phyloP scores from a whole-genome alignment of 768 basidiomycete genomes.

The Tephrocybe sp. region DNA sequence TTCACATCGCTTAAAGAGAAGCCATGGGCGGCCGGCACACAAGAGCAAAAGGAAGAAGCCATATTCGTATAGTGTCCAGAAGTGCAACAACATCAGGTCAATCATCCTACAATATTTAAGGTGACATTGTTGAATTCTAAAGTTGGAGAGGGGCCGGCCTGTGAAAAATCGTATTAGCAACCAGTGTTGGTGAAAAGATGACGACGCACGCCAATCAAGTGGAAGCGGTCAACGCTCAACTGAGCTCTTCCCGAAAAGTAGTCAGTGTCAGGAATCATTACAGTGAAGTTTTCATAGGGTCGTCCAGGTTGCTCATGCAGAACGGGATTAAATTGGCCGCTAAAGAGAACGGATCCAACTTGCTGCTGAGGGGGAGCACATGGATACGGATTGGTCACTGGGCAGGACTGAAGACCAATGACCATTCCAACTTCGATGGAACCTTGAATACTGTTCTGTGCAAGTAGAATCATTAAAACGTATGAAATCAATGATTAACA shows the following conservation, averaged over 20 bases:
- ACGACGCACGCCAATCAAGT: slow-evolving; percentile 29
- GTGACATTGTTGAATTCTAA: slow-evolving; percentile 28
- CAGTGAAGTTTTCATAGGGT: slow-evolving; percentile 47
- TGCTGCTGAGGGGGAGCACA: slow-evolving; percentile 19
- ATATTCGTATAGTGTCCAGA: background rate
- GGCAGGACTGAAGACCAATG: slow-evolving; percentile 41
- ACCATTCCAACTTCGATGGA: slow-evolving; percentile 44
- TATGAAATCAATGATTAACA: background rate
- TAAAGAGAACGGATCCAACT: slow-evolving; percentile 42
- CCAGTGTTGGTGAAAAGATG: background rate
- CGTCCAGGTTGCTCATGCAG: slow-evolving; percentile 27
- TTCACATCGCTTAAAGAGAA: background rate
- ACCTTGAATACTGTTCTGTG: slow-evolving; percentile 36
- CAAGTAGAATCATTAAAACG: background rate
- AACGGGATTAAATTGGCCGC: slow-evolving; percentile 37
- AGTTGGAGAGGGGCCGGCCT: slow-evolving; percentile 28
- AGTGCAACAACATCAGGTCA: too few relatives aligned
- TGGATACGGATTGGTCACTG: slow-evolving; percentile 18
- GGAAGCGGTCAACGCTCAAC: slow-evolving; percentile 27
- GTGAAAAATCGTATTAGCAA: background rate
- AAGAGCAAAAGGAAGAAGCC: background rate
- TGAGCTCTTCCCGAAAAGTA: slow-evolving; percentile 24
- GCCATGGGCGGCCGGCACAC: background rate
- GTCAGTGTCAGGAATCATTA: slow-evolving; percentile 28
- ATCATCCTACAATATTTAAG: slow-evolving; percentile 16